These are phyloP conservation scores for Protea cynaroides DNA, from an alignment of 164 flowering plant genomes.

Conservation along the genomic window DNA sequence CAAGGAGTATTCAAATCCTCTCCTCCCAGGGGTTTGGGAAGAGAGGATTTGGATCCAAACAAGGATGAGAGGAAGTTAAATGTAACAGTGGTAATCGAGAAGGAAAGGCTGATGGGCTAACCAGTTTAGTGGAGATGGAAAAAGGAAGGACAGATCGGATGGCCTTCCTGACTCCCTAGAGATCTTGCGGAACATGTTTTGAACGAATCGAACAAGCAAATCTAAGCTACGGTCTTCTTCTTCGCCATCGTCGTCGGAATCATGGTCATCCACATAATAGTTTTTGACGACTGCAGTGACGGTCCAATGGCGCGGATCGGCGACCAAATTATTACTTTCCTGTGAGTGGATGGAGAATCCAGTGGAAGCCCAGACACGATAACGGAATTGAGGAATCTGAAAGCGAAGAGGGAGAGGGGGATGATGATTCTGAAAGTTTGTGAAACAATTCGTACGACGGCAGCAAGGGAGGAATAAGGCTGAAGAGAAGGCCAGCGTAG, in stretches of 20 bases:
- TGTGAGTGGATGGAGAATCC: conserved; percentile 29
- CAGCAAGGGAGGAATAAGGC: too few species aligned
- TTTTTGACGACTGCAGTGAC: conserved; percentile 7
- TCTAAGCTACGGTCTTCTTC: conserved; percentile 85
- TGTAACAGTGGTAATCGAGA: too few species aligned
- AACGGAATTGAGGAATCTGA: conserved; percentile 1
- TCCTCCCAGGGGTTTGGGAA: too few species aligned
- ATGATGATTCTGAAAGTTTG: not conserved
- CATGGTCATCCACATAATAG: conserved; percentile 26
- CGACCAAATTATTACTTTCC: conserved; percentile 27
- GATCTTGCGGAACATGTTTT: conserved; percentile 70
- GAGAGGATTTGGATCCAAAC: too few species aligned
- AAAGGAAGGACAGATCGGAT: conserved; percentile 75
- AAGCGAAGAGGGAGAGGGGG: conserved; percentile 1
- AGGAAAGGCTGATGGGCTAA: conserved; percentile 16
- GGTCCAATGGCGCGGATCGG: conserved; percentile 39
- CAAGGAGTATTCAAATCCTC: too few species aligned
- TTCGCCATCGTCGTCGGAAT: conserved; percentile 49
- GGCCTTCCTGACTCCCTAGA: conserved; percentile 69
- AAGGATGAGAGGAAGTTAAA: too few species aligned
- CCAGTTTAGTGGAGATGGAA: conserved; percentile 62
- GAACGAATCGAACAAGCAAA: conserved; percentile 58
- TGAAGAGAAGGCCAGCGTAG: too few species aligned
- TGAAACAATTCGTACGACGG: too few species aligned
- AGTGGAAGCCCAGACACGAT: conserved; percentile 27